phyloP scores from a whole-genome alignment of 306 rosid species.

The Morella rubra region DNA sequence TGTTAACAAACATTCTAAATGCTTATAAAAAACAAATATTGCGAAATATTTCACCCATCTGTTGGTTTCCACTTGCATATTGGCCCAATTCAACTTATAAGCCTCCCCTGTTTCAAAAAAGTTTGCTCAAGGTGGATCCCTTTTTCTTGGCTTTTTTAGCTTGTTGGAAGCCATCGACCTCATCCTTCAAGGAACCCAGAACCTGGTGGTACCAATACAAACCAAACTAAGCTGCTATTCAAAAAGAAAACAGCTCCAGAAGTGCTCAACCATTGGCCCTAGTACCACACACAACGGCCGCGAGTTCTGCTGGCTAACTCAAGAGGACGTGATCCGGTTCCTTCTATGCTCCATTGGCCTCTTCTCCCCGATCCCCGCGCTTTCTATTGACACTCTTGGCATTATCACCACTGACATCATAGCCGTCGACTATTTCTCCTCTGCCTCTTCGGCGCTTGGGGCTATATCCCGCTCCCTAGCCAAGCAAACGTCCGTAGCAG shows the following conservation, averaged over 20 bases:
- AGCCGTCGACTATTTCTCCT: conserved; percentile 71
- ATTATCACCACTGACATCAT: conserved; percentile 56
- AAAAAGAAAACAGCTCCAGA: conserved; percentile 70
- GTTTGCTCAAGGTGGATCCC: conserved; percentile 6
- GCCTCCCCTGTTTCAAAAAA: background rate
- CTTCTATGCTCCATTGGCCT: conserved; percentile 79
- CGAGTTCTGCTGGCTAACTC: conserved; percentile 90
- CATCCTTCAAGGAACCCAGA: conserved; percentile 83
- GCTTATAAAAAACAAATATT: too few species aligned
- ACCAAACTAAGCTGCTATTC: conserved; percentile 44
- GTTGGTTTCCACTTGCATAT: too few species aligned
- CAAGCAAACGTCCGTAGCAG: conserved; percentile 79
- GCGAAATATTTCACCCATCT: too few species aligned
- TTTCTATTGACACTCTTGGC: conserved; percentile 63
- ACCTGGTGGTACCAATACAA: conserved; percentile 74
- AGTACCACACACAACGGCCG: conserved; percentile 48
- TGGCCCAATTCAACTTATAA: too few species aligned
- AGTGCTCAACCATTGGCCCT: conserved; percentile 19
- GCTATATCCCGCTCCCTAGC: conserved; percentile 60
- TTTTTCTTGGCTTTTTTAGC: conserved; percentile 44
- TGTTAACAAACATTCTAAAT: too few species aligned
- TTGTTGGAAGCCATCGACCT: conserved; percentile 80
- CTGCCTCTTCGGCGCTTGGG: conserved; percentile 61
- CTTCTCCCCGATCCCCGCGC: conserved; percentile 70
- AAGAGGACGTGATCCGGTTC: conserved; percentile 80